A percentile compares a stretch with the other conserved stretches of the same genome.
Conservation (phyloP, 2,329 filamentous ascomycete genomes). For the Pestalotiopsis sp. region DNA sequence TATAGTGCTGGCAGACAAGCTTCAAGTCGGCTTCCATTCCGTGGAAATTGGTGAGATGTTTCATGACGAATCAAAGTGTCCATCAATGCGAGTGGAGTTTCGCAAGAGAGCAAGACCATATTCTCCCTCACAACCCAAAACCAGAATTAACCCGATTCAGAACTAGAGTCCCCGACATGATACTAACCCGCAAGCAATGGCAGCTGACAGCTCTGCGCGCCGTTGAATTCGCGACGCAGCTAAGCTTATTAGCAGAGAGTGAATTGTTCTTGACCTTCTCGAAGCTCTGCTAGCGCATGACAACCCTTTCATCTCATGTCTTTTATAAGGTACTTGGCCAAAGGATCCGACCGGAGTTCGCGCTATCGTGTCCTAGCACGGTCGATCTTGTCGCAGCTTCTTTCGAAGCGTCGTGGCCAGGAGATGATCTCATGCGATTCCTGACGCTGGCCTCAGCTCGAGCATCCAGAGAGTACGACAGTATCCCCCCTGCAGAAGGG, state of each 20-base stretch:
- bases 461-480: neutral
- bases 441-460: neutral
- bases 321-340: neutral
- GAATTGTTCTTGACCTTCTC: conserved; percentile 4
- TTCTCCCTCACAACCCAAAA: neutral
- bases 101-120: neutral
- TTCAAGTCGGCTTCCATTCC: neutral
- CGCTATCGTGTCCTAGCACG: neutral
- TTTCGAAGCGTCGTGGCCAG: neutral
- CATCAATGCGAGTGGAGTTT: neutral
- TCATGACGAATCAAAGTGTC: neutral
- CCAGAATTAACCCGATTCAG: neutral
- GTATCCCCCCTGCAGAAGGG: neutral
- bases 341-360: neutral
- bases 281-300: conserved; percentile 1
- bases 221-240: neutral
- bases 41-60: neutral
- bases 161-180: neutral
- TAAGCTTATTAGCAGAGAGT: neutral
- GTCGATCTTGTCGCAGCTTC: neutral
- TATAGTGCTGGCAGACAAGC: neutral
- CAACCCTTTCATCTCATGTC: conserved; percentile 1
- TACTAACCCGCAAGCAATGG: neutral
- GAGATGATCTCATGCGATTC: neutral
- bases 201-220: conserved; percentile 4